Evolutionary conservation across 2,329 filamentous ascomycete species (phyloP).

Genomic region (Calonectria pteridis): DNA sequence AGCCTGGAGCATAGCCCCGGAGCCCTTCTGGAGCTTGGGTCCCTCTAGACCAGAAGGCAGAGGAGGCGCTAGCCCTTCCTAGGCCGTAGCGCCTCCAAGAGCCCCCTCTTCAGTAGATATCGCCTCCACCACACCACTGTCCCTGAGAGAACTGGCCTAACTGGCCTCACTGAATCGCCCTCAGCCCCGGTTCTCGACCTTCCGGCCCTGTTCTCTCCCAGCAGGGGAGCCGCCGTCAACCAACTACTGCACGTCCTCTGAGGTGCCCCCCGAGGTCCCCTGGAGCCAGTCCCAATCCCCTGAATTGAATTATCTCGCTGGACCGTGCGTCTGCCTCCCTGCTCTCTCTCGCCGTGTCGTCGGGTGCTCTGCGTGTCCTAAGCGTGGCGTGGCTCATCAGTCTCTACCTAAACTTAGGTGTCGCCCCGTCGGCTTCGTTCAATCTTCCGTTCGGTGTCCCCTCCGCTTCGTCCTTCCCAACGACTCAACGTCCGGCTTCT

Average conservation of each 20-base stretch:
- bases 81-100: conserved; percentile 13
- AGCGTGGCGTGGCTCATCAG: conserved; percentile 29
- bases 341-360: conserved; percentile 30
- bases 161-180: conserved; percentile 23
- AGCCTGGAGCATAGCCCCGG: conserved; percentile 14
- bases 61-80: conserved; percentile 14
- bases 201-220: conserved; percentile 3
- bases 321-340: conserved; percentile 43
- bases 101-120: conserved; percentile 13
- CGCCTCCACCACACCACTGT: conserved; percentile 17
- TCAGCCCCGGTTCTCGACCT: conserved; percentile 10
- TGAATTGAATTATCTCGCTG: conserved; percentile 37
- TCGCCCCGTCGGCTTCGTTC: conserved; percentile 36
- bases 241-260: conserved; percentile 28
- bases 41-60: neutral
- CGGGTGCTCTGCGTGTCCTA: conserved; percentile 38
- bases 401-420: conserved; percentile 24
- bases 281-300: conserved; percentile 27
- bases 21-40: conserved; percentile 16
- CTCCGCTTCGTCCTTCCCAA: conserved; percentile 38
- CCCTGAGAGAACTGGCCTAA: conserved; percentile 13
- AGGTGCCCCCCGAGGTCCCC: conserved; percentile 29
- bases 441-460: conserved; percentile 41
- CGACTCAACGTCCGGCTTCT: conserved; percentile 28
- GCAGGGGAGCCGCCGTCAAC: conserved; percentile 10